Evolutionary conservation across 2,329 filamentous ascomycete genomes (phyloP), one percentile per base, ranked within the genome.

Genomic region (Pleurostoma richardsiae): DNA sequence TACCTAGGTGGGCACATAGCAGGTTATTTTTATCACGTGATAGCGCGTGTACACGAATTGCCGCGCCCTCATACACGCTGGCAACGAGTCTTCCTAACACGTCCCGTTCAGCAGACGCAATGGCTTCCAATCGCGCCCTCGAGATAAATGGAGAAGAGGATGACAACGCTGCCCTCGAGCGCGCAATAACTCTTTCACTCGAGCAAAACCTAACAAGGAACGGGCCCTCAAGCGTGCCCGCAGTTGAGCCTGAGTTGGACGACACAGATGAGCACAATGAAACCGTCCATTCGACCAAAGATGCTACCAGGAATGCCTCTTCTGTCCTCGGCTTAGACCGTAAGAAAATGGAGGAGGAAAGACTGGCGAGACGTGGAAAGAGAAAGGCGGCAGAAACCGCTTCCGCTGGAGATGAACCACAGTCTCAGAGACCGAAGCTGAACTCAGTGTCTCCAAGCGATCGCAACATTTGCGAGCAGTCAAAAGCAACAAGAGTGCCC

Each of bases 271-370:
- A 36, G 8, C 33, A 36, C 33, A 8, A 8, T n/a, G 2, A n/a
- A 36, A n/a, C n/a, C 33, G n/a, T 36, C 33, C 33, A 19, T 19
- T 19, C 19, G 19, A 19, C 19, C 19, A 19, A 19, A 19, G 8
- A 36, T 8, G 33, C 33, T 8, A 44, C 42, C 46, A 40, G 45
- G 26, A 47, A 53, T 43, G 33, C 44, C 10, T 56, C 62, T 30
- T 71, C 73, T 0, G 55, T 81, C 0, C 58, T 77, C 4, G 76
- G 77, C 4, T 65, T 95, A 1, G 79, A 96, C 67, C 80, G 91
- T 33, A 89, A 84, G 64, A 79, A 82, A 44, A 94, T 96, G 89
- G 92, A 96, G 63, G 74, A 83, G 57, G 90, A 95, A 61, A 82
- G 92, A 39, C 75, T 95, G 10, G 83, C 81, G 27, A 79, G 91